These are phyloP conservation scores for Aethionema arabicum DNA, from an alignment of 345 rosid genomes.

Conservation along the genomic window DNA sequence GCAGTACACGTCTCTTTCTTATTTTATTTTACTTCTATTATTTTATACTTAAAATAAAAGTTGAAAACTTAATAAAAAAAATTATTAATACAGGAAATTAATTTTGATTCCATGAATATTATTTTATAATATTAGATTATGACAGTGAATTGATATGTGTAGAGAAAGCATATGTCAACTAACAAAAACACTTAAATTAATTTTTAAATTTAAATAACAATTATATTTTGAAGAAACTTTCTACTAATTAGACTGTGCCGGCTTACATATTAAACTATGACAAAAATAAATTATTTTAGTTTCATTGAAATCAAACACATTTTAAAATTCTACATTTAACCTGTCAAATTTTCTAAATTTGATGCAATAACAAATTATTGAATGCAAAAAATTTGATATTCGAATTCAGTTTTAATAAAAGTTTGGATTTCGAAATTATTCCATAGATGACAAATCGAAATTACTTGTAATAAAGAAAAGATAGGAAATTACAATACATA, in stretches of 20 bases:
- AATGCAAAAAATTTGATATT: neutral
- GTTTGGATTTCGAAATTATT: constrained; percentile 24
- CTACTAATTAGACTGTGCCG: constrained; percentile 23
- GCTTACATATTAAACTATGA: constrained; percentile 1
- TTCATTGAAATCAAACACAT: constrained; percentile 12
- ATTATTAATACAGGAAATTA: no score
- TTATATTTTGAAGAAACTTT: constrained; percentile 7
- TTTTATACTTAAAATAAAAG: neutral
- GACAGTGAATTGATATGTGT: constrained; percentile 12
- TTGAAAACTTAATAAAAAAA: neutral
- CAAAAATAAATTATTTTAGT: constrained; percentile 1
- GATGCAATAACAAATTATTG: constrained; percentile 6
- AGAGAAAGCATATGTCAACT: constrained; percentile 24
- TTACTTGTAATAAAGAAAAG: neutral
- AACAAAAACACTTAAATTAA: neutral
- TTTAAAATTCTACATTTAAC: neutral
- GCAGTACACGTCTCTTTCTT: constrained; percentile 7
- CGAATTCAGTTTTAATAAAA: neutral
- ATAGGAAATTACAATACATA: neutral
- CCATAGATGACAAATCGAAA: constrained; percentile 6
- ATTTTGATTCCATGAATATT: neutral
- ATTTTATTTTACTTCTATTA: neutral
- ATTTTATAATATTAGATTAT: neutral
- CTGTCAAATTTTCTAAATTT: constrained; percentile 6
- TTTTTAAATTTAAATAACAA: neutral